Conservation (phyloP, 331 rosid species). For the Cucumis variabilis region DNA sequence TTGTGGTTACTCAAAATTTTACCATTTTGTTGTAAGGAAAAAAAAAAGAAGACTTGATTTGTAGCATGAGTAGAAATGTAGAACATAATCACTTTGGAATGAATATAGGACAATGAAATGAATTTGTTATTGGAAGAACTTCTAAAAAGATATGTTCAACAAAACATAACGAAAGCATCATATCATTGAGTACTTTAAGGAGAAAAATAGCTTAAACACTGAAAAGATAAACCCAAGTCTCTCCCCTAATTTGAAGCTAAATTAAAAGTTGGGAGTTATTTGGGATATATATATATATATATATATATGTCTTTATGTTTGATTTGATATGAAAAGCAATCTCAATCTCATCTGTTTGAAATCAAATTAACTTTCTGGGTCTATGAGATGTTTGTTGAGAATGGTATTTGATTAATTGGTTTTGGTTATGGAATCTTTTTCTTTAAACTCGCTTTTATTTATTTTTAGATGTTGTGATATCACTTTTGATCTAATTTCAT, state of each 20-base stretch:
- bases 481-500: too few relatives aligned
- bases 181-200: not conserved
- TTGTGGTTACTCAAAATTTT: too few relatives aligned
- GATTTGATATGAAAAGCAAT: not conserved
- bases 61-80: too few relatives aligned
- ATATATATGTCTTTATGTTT: not conserved
- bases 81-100: not conserved
- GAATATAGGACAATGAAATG: not conserved
- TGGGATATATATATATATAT: too few relatives aligned
- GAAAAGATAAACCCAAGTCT: not conserved
- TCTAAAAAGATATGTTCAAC: not conserved
- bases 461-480: too few relatives aligned
- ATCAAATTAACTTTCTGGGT: not conserved
- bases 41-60: too few relatives aligned
- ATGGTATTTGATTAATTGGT: not conserved
- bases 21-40: too few relatives aligned
- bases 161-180: not conserved
- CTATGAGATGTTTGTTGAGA: not conserved
- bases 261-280: not conserved
- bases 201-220: not conserved
- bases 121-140: not conserved
- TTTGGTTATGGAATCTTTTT: not conserved
- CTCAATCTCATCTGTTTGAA: not conserved
- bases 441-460: not conserved
- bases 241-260: not conserved